A percentile compares a stretch with the other conserved stretches of the same genome.
Evolutionary conservation across 78 protist genomes (phyloP).

Genomic region (slime mould (Dictyostelium discoideum)): DNA sequence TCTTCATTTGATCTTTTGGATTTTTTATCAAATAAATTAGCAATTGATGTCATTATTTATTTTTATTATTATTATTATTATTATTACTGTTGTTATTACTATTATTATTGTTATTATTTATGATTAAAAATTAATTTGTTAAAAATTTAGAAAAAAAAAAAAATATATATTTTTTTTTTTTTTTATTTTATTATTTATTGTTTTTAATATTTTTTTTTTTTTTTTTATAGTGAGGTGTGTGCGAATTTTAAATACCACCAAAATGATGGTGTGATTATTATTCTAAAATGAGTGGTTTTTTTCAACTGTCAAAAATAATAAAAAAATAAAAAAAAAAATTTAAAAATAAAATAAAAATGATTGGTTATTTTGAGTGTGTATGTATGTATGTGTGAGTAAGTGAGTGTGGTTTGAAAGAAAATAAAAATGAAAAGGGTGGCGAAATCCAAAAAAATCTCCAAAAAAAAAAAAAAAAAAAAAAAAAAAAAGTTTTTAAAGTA

Average conservation of each 20-base stretch:
- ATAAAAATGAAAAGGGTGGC: background rate
- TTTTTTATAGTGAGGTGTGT: background rate
- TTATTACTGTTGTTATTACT: background rate
- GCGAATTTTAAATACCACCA: background rate
- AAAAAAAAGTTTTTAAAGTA: background rate
- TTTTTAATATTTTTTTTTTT: background rate
- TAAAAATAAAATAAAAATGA: background rate
- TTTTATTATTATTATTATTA: background rate
- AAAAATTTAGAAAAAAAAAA: background rate
- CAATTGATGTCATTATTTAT: slow-evolving; percentile 1
- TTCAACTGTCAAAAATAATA: background rate
- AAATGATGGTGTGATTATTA: background rate
- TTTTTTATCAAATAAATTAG: slow-evolving; percentile 11
- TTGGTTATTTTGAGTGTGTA: background rate
- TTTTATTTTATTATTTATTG: background rate
- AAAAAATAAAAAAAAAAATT: background rate
- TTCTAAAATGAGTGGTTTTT: background rate
- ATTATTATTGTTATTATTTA: too few relatives aligned
- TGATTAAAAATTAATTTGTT: background rate
- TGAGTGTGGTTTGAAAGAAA: background rate
- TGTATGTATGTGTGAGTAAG: background rate
- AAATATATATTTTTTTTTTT: background rate
- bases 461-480: too few relatives aligned
- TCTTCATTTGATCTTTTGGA: background rate
- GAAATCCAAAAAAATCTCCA: background rate